These are phyloP conservation scores for Musa acuminata DNA, from an alignment of 176 grass and related monocot genomes.

Conservation along the genomic window DNA sequence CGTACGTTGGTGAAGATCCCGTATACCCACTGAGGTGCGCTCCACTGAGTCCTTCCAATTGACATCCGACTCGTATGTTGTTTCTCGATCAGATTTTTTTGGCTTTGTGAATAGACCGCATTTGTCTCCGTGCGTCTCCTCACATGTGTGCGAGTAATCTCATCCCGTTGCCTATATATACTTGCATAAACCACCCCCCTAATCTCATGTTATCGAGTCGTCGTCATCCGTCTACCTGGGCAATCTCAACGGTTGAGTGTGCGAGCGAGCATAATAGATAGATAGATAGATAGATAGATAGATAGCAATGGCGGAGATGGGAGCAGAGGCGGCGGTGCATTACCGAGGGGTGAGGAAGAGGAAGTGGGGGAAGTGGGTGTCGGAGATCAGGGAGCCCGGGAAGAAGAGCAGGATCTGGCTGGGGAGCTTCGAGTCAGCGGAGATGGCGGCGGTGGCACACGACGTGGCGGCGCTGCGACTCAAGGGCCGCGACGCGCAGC, in stretches of 20 bases:
- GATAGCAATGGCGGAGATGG: not conserved
- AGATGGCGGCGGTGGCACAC: slow-evolving; percentile 64
- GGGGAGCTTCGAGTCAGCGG: slow-evolving; percentile 53
- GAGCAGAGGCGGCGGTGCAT: not conserved
- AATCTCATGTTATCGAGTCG: not conserved
- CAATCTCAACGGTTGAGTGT: too few species aligned
- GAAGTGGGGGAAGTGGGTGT: slow-evolving; percentile 75
- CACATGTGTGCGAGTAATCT: not conserved
- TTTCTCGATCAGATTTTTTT: too few species aligned
- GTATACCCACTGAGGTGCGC: not conserved
- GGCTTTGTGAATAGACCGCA: too few species aligned
- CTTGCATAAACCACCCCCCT: not conserved
- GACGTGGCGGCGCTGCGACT: slow-evolving; percentile 50
- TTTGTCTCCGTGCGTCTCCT: too few species aligned
- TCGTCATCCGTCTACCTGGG: not conserved
- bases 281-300: too few species aligned
- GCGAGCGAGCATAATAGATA: too few species aligned
- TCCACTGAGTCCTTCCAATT: not conserved
- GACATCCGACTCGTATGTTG: not conserved
- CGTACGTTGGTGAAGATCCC: not conserved
- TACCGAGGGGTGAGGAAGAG: slow-evolving; percentile 37
- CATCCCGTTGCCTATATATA: not conserved
- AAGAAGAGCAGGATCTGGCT: slow-evolving; percentile 58
- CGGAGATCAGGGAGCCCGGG: slow-evolving; percentile 56
- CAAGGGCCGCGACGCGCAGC: slow-evolving; percentile 38